These are phyloP conservation scores for Sporisorium sorghi DNA, from an alignment of 1,284 basidiomycete species.

Conservation along the genomic window DNA sequence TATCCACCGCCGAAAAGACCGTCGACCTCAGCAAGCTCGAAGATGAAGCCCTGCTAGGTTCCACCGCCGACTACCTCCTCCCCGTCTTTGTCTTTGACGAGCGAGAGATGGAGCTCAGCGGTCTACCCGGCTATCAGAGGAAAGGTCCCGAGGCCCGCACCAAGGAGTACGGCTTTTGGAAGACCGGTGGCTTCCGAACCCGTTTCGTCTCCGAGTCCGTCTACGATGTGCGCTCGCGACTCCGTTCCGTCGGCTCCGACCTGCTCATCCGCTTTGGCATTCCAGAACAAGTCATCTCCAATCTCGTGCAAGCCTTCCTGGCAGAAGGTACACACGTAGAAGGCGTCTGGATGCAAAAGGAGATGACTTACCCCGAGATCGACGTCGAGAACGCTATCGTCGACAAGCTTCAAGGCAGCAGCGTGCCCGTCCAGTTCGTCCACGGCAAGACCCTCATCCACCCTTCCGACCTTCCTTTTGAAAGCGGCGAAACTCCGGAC, in stretches of 20 bases:
- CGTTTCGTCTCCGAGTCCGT: conserved; percentile 73
- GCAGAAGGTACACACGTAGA: conserved; percentile 58
- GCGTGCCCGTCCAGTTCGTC: conserved; percentile 56
- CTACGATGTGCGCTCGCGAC: conserved; percentile 71
- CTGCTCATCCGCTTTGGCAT: conserved; percentile 73
- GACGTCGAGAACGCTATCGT: conserved; percentile 54
- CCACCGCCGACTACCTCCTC: conserved; percentile 71
- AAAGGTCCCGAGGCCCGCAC: conserved; percentile 68
- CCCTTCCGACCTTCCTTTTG: conserved; percentile 71
- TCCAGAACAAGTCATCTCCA: conserved; percentile 70
- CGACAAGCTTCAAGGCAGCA: conserved; percentile 40
- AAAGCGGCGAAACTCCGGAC: conserved; percentile 70
- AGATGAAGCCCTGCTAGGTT: conserved; percentile 58
- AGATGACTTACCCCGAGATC: conserved; percentile 59
- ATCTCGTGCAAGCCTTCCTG: conserved; percentile 55
- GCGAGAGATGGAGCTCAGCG: conserved; percentile 72
- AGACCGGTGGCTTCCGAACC: conserved; percentile 71
- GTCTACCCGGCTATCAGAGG: conserved; percentile 70
- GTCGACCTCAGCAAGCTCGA: conserved; percentile 48
- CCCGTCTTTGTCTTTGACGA: conserved; percentile 74
- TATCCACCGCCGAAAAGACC: conserved; percentile 37
- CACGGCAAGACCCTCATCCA: conserved; percentile 67
- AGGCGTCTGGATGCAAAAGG: conserved; percentile 66
- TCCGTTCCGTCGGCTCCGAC: conserved; percentile 71
- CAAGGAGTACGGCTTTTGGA: conserved; percentile 72